Evolutionary conservation across 805 yeast genomes (phyloP), one percentile per base, ranked within the genome.

Genomic region (Ogataea ganodermae): DNA sequence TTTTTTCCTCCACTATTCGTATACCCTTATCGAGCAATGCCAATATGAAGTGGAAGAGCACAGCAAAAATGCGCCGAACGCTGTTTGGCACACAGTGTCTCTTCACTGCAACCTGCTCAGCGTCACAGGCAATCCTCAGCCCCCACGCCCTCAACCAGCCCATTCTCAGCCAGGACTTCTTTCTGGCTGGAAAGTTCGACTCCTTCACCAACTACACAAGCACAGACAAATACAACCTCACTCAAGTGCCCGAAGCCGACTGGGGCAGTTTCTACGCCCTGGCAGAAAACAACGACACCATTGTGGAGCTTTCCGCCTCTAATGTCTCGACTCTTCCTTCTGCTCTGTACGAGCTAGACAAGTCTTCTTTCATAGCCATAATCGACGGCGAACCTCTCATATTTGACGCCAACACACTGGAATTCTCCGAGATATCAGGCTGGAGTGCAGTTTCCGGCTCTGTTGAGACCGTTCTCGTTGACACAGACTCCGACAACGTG

Each of bases 381-480:
- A 43, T 57, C 0, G 55, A 60, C 33, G 66, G 66, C 4, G 21
- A 43, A 32, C 70, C 70, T 10, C 42, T 45, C 30, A 51, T 59
- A 8, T 62, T 46, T 31, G 46, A 56, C 16, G 23, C 52, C 3
- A 14, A 42, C 3, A 30, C 48, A 2, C 23, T 33, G 7, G 23
- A 45, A 3, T 27, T 47, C 1, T 18, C 36, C 2, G 20, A 26
- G 2, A 18, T 66, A 2, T 27, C 27, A 6, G 50, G 49, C 17
- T 68, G 72, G 72, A 31, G 51, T 3, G 26, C 53, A 5, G 67
- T 64, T 1, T 38, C 60, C 3, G 83, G 81, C 5, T 47, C 61
- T 1, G 73, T 84, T 2, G 56, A 63, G 3, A 57, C 82, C 0
- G 73, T 79, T 0, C 68, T 70, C 33, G 78, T 81, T 45, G 83